A percentile compares a stretch with the other conserved stretches of the same genome.
Conservation (phyloP, 805 yeast genomes). For the Starmerella potacharoeniae region DNA sequence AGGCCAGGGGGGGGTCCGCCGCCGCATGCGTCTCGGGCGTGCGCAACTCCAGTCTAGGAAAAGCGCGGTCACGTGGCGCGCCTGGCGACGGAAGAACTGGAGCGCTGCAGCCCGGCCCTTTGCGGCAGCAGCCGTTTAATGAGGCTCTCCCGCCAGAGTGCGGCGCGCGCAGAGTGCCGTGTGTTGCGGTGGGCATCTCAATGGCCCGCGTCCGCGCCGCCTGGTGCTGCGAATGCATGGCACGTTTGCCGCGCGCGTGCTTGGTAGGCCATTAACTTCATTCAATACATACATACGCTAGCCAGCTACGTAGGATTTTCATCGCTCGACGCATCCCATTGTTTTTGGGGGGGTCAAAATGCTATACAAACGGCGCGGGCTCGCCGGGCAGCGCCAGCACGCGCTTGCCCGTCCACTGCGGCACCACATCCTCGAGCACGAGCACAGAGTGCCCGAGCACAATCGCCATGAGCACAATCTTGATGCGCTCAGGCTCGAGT, state of each 20-base stretch:
- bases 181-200: no score
- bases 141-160: no score
- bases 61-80: no score
- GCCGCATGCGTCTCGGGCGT: neutral
- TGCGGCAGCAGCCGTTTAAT: no score
- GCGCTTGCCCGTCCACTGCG: conserved; percentile 25
- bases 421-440: conserved; percentile 34
- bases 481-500: neutral
- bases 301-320: neutral
- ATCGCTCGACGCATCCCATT: neutral
- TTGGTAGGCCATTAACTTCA: neutral
- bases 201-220: no score
- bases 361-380: conserved; percentile 1
- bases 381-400: conserved; percentile 9
- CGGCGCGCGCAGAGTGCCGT: no score
- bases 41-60: no score
- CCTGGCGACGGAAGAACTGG: no score
- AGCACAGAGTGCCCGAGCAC: conserved; percentile 36
- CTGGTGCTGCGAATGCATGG: no score
- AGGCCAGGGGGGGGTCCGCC: neutral
- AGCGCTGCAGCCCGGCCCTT: no score
- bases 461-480: conserved; percentile 25
- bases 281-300: neutral
- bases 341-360: neutral
- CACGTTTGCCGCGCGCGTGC: no score